Evolutionary conservation across 352 stramenopile species (phyloP), one percentile per base, ranked within the genome.

Genomic region (Phytophthora pini): DNA sequence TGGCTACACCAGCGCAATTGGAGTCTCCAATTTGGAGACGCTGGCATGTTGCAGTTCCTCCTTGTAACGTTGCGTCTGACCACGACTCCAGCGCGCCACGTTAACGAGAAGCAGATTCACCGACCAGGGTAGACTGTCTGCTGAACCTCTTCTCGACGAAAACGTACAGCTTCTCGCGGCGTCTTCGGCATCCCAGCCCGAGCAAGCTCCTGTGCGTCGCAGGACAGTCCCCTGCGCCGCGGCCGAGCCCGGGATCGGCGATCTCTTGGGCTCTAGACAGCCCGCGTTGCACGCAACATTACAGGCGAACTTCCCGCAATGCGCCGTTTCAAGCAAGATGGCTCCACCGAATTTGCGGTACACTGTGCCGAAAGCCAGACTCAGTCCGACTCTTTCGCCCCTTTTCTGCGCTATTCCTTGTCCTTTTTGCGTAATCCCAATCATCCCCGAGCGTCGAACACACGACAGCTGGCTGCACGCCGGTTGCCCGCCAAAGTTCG

Each of bases 201-300:
- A 40, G 50, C 17, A 22, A 12, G 34, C 44, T 67, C 59, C 51
- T 67, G 40, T 36, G 38, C 24, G 22, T 3, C 22, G 13, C 22
- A 34, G 59, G 49, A 54, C 40, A 41, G 50, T 67, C 58, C 58
- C 48, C 15, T 26, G 26, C 51, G 10, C 20, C 29, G 29, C 29
- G 29, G 7, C 8, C 26, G 26, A 63, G 52, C 53, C 22, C 29
- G 38, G 46, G 61, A 69, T 69, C 41, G 53, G 61, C 61, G 53
- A 58, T 68, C 46, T 50, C 52, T 40, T 62, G 51, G 52, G 36
- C 34, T 26, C 17, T 11, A 43, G 29, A 11, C 13, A 15, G 24
- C 7, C 26, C n/a, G 29, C 29, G 29, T 36, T 36, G 11, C 31
- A 13, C 10, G 31, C 5, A 39, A 15, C 32, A 39, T 54, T 54